phyloP scores from a whole-genome alignment of 2,329 filamentous ascomycete genomes.

The Tetracladium maxilliforme region DNA sequence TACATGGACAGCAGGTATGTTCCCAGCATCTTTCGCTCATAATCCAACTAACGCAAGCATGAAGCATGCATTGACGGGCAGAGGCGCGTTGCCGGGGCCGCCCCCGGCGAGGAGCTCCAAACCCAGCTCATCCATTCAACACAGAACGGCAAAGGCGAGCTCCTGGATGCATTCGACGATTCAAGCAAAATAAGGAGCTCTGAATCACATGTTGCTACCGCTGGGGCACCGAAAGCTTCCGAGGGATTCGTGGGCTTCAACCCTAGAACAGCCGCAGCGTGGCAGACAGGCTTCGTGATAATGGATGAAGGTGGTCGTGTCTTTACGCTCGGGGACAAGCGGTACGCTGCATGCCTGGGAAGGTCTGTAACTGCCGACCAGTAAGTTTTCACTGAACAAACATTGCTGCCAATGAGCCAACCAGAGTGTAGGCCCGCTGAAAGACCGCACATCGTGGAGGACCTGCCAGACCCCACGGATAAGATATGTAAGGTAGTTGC shows the following conservation, averaged over 20 bases:
- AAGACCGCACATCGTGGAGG: constrained; percentile 27
- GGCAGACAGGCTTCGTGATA: constrained; percentile 20
- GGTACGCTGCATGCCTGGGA: constrained; percentile 41
- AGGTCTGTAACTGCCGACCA: constrained; percentile 24
- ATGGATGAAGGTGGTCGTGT: constrained; percentile 19
- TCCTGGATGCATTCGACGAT: too few relatives aligned
- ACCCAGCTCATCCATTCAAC: too few relatives aligned
- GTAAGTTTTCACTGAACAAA: constrained; percentile 11
- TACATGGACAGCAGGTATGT: too few relatives aligned
- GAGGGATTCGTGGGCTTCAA: constrained; percentile 5
- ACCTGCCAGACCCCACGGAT: constrained; percentile 31
- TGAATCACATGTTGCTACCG: constrained; percentile 4
- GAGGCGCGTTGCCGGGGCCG: too few relatives aligned
- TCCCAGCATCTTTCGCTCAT: too few relatives aligned
- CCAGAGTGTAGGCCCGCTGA: constrained; percentile 24
- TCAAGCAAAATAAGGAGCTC: too few relatives aligned
- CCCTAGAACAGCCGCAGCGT: constrained; percentile 15
- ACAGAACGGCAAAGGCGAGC: too few relatives aligned
- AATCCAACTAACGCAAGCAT: too few relatives aligned
- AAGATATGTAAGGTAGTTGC: constrained; percentile 33
- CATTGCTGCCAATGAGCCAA: constrained; percentile 1
- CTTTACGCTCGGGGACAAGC: constrained; percentile 37
- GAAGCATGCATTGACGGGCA: too few relatives aligned
- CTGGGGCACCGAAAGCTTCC: background rate
- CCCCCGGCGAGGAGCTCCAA: too few relatives aligned